phyloP scores from a whole-genome alignment of 306 rosid genomes.

The Neltuma alba region DNA sequence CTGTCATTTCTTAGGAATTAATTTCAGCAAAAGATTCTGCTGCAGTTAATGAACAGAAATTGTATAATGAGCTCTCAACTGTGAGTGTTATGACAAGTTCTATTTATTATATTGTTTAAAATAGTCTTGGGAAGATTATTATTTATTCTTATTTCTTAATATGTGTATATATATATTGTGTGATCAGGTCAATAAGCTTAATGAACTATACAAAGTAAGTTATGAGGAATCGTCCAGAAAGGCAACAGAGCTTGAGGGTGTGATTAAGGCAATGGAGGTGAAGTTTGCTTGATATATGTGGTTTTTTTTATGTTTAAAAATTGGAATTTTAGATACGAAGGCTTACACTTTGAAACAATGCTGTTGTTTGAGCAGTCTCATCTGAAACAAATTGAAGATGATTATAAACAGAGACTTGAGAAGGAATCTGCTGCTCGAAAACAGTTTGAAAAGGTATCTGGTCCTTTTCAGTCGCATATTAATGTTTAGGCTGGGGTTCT shows the following conservation, averaged over 20 bases:
- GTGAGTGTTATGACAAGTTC: constrained; percentile 53
- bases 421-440: constrained; percentile 62
- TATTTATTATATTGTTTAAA: neutral
- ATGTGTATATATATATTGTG: neutral
- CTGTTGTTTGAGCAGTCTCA: constrained; percentile 60
- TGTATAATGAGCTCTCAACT: constrained; percentile 79
- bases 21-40: constrained; percentile 69
- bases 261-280: constrained; percentile 90
- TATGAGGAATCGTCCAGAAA: constrained; percentile 91
- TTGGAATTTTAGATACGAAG: constrained; percentile 12
- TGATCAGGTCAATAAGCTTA: constrained; percentile 76
- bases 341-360: constrained; percentile 13
- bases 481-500: constrained; percentile 7
- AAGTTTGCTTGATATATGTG: constrained; percentile 25
- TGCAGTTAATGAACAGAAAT: constrained; percentile 70
- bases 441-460: constrained; percentile 71
- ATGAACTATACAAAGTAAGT: constrained; percentile 83
- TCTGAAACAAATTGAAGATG: constrained; percentile 74
- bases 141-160: neutral
- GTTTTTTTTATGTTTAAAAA: constrained; percentile 17
- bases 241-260: constrained; percentile 93
- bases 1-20: constrained; percentile 57
- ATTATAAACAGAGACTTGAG: constrained; percentile 73
- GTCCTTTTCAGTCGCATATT: constrained; percentile 11
- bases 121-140: neutral